Conservation (phyloP, 805 yeast genomes). For the Metschnikowia baotianmanensis region DNA sequence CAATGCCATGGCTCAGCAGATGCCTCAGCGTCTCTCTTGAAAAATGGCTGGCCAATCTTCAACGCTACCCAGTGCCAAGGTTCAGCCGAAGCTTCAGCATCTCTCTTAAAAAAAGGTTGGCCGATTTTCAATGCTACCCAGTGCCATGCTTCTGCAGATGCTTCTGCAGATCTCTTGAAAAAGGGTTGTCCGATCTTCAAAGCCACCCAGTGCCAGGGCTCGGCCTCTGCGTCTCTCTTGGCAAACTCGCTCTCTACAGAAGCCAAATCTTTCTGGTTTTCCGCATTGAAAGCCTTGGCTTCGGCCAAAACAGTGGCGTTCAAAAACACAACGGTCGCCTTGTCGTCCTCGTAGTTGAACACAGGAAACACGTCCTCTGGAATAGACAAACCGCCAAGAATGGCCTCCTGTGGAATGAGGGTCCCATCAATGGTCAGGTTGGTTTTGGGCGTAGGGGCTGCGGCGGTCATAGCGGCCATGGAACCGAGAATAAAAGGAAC, state of each 20-base stretch:
- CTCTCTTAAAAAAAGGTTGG: neutral
- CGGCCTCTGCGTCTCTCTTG: conserved; percentile 17
- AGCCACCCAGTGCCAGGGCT: conserved; percentile 11
- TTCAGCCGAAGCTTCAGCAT: neutral
- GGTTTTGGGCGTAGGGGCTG: conserved; percentile 10
- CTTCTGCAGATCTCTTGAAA: conserved; percentile 11
- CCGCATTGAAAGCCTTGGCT: conserved; percentile 7
- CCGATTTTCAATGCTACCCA: neutral
- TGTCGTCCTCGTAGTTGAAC: conserved; percentile 9
- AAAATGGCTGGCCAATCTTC: neutral
- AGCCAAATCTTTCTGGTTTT: neutral
- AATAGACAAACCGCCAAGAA: conserved; percentile 12
- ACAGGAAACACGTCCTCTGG: conserved; percentile 14
- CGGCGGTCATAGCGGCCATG: conserved; percentile 7
- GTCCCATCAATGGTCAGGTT: neutral
- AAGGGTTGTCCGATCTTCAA: conserved; percentile 15
- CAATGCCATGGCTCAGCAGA: too few relatives aligned
- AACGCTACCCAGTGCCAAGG: neutral
- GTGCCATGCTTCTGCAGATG: neutral
- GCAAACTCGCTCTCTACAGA: conserved; percentile 1
- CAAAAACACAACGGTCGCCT: conserved; percentile 12
- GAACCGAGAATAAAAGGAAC: conserved; percentile 12
- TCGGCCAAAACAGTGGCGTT: conserved; percentile 16
- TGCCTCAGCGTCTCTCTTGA: too few relatives aligned
- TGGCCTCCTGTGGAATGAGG: conserved; percentile 14